phyloP scores from a whole-genome alignment of 1,284 basidiomycete species.

The Ceratobasidium sp. region DNA sequence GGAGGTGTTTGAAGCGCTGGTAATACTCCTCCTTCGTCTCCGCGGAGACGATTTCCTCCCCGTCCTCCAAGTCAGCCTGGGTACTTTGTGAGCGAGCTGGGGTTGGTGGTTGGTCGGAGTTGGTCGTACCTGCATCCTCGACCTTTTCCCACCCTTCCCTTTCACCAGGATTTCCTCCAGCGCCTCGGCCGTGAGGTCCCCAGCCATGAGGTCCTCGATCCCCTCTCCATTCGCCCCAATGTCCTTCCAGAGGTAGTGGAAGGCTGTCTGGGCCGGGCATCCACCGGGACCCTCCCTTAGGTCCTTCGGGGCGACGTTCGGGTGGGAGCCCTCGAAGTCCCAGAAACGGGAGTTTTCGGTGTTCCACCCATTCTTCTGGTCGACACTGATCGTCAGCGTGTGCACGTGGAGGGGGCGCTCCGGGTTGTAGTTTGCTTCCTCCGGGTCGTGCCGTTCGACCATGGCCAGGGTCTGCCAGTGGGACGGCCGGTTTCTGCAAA shows the following conservation, averaged over 20 bases:
- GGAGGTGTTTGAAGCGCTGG: neutral
- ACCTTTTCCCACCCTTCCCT: too few species aligned
- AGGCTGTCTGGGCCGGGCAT: neutral
- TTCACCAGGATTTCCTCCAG: too few species aligned
- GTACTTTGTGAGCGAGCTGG: too few species aligned
- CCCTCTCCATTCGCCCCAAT: too few species aligned
- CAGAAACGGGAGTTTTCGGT: neutral
- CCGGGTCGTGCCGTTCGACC: neutral
- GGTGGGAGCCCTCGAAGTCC: neutral
- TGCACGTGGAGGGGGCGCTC: neutral
- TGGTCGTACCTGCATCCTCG: too few species aligned
- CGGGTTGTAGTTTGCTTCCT: neutral
- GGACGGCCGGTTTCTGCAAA: neutral
- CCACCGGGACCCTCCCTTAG: neutral
- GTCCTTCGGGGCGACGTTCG: neutral
- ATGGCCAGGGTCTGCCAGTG: neutral
- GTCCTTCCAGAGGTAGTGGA: neutral
- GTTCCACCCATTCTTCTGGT: neutral
- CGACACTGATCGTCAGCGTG: neutral
- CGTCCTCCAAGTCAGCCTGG: neutral
- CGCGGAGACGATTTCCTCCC: neutral
- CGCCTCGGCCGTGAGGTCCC: too few species aligned
- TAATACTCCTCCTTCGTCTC: neutral
- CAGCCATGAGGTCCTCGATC: too few species aligned
- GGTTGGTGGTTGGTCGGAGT: too few species aligned